A percentile compares a stretch with the other conserved stretches of the same genome.
Evolutionary conservation across 768 basidiomycete species (phyloP).

Genomic region (Grammothele lineata): DNA sequence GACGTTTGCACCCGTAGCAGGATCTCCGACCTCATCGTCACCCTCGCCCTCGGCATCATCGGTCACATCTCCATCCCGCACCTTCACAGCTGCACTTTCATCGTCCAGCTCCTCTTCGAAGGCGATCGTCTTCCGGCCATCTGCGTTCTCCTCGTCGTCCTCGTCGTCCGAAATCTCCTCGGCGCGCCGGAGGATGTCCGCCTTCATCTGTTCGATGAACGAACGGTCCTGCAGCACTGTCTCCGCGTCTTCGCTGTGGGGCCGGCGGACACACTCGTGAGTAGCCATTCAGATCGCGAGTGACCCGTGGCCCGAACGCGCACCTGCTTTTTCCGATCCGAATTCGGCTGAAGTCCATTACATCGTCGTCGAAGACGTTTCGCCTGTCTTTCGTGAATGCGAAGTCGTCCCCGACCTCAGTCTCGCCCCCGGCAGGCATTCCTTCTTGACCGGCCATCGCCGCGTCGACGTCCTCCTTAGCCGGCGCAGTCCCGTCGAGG

Average conservation of each 20-base stretch:
- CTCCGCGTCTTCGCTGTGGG: conserved; percentile 43
- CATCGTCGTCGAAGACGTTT: conserved; percentile 76
- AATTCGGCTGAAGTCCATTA: conserved; percentile 58
- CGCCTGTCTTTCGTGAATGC: conserved; percentile 42
- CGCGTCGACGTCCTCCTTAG: conserved; percentile 25
- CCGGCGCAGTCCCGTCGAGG: conserved; percentile 68
- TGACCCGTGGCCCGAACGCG: conserved; percentile 20
- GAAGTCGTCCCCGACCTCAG: conserved; percentile 15
- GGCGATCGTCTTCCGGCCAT: conserved; percentile 27
- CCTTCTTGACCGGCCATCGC: conserved; percentile 21
- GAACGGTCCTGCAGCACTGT: conserved; percentile 49
- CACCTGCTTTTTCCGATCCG: conserved; percentile 65
- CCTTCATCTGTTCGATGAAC: conserved; percentile 74
- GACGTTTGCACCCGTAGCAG: not conserved
- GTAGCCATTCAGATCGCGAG: too few relatives aligned
- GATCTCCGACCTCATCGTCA: conserved; percentile 25
- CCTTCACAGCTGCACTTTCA: conserved; percentile 35
- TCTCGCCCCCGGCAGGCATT: not conserved
- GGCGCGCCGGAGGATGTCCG: conserved; percentile 72
- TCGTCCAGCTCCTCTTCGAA: conserved; percentile 55
- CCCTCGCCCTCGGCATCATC: conserved; percentile 33
- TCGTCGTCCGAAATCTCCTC: conserved; percentile 62
- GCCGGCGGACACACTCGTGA: too few relatives aligned
- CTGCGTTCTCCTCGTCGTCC: conserved; percentile 40
- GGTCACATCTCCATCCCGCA: conserved; percentile 62